Conservation (phyloP, 768 basidiomycete genomes). For the Suillus variegatus region DNA sequence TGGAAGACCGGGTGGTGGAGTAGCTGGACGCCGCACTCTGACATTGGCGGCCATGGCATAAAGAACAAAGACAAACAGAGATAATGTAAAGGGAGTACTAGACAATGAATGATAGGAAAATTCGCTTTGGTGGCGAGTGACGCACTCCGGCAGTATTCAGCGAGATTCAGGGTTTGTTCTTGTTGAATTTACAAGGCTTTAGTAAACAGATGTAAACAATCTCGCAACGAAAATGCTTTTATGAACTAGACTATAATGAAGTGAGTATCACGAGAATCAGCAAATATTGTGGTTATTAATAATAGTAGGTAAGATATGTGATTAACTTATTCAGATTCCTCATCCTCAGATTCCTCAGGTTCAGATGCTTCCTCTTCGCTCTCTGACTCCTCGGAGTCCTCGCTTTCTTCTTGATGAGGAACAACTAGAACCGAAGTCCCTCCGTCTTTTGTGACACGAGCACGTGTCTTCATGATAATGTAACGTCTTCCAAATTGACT, state of each 20-base stretch:
- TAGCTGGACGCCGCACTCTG: slow-evolving; percentile 68
- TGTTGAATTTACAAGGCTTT: slow-evolving; percentile 8
- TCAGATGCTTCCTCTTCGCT: slow-evolving; percentile 1
- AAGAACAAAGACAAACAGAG: slow-evolving; percentile 4
- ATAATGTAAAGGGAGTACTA: slow-evolving; percentile 7
- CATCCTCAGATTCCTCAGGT: not conserved
- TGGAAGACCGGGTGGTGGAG: slow-evolving; percentile 56
- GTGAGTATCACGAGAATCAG: not conserved
- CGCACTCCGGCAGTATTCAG: not conserved
- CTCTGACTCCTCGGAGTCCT: not conserved
- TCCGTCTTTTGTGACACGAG: slow-evolving; percentile 54
- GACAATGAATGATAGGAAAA: not conserved
- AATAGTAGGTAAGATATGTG: not conserved
- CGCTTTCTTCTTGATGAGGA: not conserved
- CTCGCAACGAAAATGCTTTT: not conserved
- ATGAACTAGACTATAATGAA: not conserved
- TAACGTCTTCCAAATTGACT: slow-evolving; percentile 50
- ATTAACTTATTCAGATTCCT: not conserved
- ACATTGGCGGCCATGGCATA: slow-evolving; percentile 46
- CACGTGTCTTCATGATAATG: slow-evolving; percentile 52
- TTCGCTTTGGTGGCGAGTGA: not conserved
- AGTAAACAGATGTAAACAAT: not conserved
- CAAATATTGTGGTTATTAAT: not conserved
- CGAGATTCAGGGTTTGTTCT: slow-evolving; percentile 1
- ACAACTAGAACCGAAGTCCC: slow-evolving; percentile 49